These are phyloP conservation scores for barley (Hordeum vulgare) DNA, from an alignment of 176 grass and related monocot species.

Conservation along the genomic window DNA sequence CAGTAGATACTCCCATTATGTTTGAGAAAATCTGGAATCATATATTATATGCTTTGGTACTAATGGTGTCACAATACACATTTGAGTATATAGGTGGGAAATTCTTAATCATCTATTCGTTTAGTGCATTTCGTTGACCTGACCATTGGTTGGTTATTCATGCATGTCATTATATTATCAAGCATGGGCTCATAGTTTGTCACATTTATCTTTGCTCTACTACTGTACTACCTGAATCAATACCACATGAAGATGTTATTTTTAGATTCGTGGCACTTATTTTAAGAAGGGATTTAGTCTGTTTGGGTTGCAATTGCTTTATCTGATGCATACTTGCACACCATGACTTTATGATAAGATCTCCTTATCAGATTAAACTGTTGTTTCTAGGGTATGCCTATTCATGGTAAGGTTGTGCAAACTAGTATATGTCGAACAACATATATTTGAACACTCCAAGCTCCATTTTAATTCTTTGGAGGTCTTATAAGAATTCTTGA, in stretches of 20 bases:
- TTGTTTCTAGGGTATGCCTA: neutral
- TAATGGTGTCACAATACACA: neutral
- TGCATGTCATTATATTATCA: constrained; percentile 4
- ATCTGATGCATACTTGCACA: neutral
- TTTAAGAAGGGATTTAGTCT: neutral
- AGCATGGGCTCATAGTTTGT: neutral
- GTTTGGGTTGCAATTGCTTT: neutral
- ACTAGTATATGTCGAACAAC: neutral
- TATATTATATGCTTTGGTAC: neutral
- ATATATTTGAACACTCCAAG: neutral
- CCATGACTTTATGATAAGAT: neutral
- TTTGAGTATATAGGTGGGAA: neutral
- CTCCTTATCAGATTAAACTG: neutral
- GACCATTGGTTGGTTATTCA: neutral
- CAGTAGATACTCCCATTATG: neutral
- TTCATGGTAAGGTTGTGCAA: neutral
- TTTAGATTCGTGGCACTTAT: neutral
- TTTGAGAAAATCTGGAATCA: neutral
- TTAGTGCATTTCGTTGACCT: neutral
- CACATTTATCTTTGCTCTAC: neutral
- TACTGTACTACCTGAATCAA: neutral
- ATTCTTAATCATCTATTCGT: neutral
- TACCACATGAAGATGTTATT: neutral
- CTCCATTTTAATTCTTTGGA: neutral
- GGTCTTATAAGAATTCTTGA: neutral